Evolutionary conservation across 345 rosid genomes (phyloP).

Genomic region (Aquilaria malaccensis): DNA sequence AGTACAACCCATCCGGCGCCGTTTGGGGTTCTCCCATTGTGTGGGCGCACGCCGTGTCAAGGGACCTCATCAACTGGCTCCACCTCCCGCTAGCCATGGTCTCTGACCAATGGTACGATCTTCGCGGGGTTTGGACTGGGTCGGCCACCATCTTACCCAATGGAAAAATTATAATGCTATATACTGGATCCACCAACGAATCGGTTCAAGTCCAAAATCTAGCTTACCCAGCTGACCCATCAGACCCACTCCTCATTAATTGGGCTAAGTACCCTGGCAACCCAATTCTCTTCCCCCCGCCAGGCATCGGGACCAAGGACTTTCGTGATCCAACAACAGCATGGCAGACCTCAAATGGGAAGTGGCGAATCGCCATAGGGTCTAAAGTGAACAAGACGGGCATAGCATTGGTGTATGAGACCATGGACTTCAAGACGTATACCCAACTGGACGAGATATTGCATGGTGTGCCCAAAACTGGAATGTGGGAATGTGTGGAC

Average conservation of each 20-base stretch:
- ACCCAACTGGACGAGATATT: slow-evolving; percentile 24
- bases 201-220: slow-evolving; percentile 84
- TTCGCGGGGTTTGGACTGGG: slow-evolving; percentile 86
- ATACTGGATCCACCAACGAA: slow-evolving; percentile 74
- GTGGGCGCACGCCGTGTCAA: slow-evolving; percentile 94
- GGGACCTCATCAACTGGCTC: slow-evolving; percentile 76
- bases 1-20: slow-evolving; percentile 79
- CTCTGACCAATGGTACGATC: slow-evolving; percentile 77
- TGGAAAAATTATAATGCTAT: slow-evolving; percentile 71
- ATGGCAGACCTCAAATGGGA: slow-evolving; percentile 73
- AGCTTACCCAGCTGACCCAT: slow-evolving; percentile 69
- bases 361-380: slow-evolving; percentile 76
- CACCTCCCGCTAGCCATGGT: slow-evolving; percentile 88
- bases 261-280: slow-evolving; percentile 70
- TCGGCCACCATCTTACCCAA: slow-evolving; percentile 83
- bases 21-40: slow-evolving; percentile 82
- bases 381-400: slow-evolving; percentile 69
- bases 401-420: slow-evolving; percentile 63
- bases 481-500: slow-evolving; percentile 96
- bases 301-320: slow-evolving; percentile 48
- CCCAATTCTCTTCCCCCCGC: slow-evolving; percentile 75
- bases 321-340: slow-evolving; percentile 97
- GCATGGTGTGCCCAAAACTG: slow-evolving; percentile 66
- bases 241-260: slow-evolving; percentile 62
- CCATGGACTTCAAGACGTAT: slow-evolving; percentile 57